phyloP scores from a whole-genome alignment of 371 early-diverging fungal species.

The Catenaria anguillulae region DNA sequence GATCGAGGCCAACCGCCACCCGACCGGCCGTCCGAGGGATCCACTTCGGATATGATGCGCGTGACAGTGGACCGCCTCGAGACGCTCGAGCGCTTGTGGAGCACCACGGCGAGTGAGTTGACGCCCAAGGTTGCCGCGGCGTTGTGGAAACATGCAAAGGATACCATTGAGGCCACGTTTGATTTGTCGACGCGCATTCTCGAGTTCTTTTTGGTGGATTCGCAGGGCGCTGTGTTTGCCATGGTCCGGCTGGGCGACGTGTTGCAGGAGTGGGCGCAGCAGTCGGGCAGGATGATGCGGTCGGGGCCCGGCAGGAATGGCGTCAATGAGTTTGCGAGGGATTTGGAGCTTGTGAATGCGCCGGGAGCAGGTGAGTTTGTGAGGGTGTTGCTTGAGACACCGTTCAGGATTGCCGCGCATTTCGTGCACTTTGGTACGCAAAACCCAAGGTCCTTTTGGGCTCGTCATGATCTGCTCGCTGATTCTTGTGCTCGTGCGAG shows the following conservation, averaged over 20 bases:
- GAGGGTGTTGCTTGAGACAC: neutral
- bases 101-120: neutral
- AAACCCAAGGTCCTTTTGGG: no score
- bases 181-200: neutral
- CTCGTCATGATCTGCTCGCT: no score
- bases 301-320: neutral
- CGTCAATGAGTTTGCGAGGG: neutral
- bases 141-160: neutral
- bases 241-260: neutral
- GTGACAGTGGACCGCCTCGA: neutral
- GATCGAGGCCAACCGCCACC: neutral
- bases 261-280: neutral
- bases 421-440: neutral
- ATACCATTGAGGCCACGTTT: neutral
- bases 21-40: no score
- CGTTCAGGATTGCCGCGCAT: neutral
- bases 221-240: neutral
- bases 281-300: neutral
- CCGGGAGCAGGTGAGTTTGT: neutral
- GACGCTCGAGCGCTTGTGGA: neutral
- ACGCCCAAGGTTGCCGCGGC: neutral
- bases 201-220: neutral
- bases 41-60: neutral
- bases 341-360: neutral
- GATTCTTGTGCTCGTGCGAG: no score